Percentiles rank a stretch among this genome's conserved stretches.
Evolutionary conservation across 2,329 filamentous ascomycete species (phyloP).

Genomic region (Hypoxylon sp.): DNA sequence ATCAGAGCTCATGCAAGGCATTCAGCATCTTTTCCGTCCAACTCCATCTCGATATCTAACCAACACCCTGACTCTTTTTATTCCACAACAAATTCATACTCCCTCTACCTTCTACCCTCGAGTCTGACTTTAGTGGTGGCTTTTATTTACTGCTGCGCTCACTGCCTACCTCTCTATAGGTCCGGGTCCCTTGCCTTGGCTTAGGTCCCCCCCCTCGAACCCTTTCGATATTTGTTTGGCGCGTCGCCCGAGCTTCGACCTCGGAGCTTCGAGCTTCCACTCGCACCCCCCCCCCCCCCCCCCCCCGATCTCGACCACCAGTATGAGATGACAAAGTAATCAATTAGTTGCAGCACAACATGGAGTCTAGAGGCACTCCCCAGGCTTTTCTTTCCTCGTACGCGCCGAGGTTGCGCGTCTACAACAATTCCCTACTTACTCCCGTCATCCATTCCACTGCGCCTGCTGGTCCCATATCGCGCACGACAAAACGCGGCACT

Average conservation of each 20-base stretch:
- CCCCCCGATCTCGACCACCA: slow-evolving; percentile 3
- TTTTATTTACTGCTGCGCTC: background rate
- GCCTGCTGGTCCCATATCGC: slow-evolving; percentile 70
- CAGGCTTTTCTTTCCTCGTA: slow-evolving; percentile 93
- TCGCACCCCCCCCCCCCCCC: too few relatives aligned
- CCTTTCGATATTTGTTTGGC: slow-evolving; percentile 10
- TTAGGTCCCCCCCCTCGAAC: background rate
- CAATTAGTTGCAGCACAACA: slow-evolving; percentile 39
- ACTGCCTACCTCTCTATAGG: background rate
- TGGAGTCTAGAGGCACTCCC: slow-evolving; percentile 64
- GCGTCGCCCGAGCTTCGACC: slow-evolving; percentile 15
- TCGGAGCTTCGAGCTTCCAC: too few relatives aligned
- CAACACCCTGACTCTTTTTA: background rate
- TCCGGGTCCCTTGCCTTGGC: background rate
- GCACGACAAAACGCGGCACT: slow-evolving; percentile 96
- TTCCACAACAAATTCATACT: background rate
- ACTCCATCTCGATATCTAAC: slow-evolving; percentile 18
- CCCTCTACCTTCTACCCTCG: background rate
- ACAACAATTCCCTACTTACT: slow-evolving; percentile 89
- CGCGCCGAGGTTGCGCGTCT: slow-evolving; percentile 86
- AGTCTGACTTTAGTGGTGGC: background rate
- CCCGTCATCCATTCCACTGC: slow-evolving; percentile 78
- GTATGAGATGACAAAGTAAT: slow-evolving; percentile 31
- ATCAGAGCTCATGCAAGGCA: slow-evolving; percentile 30
- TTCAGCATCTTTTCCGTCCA: slow-evolving; percentile 8